These are phyloP conservation scores for Periconia sp. DNA, from an alignment of 2,329 filamentous ascomycete species.

Conservation along the genomic window DNA sequence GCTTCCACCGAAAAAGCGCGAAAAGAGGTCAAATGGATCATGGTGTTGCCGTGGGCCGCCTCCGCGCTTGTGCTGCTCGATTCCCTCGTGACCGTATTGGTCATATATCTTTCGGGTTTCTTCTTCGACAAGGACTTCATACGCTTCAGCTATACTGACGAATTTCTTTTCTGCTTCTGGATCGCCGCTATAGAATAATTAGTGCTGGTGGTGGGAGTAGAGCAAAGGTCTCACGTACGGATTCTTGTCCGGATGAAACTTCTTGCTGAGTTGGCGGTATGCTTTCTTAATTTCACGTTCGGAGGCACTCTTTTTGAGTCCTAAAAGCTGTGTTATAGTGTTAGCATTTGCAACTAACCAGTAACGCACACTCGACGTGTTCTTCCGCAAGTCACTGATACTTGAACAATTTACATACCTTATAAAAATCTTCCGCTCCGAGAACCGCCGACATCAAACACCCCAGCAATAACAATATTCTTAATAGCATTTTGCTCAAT, in stretches of 20 bases:
- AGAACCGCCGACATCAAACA: slow-evolving; percentile 48
- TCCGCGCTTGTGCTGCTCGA: slow-evolving; percentile 79
- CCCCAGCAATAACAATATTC: slow-evolving; percentile 46
- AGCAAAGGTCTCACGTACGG: slow-evolving; percentile 62
- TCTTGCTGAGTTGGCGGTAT: slow-evolving; percentile 89
- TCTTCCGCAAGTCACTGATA: background rate
- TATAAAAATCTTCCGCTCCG: slow-evolving; percentile 73
- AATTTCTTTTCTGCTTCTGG: slow-evolving; percentile 84
- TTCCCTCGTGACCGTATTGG: slow-evolving; percentile 86
- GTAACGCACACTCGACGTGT: background rate
- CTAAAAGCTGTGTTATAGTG: slow-evolving; percentile 65
- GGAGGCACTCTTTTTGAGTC: slow-evolving; percentile 74
- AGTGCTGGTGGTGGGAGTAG: background rate
- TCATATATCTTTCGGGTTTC: slow-evolving; percentile 90
- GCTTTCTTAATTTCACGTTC: slow-evolving; percentile 92
- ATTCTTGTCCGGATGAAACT: slow-evolving; percentile 97
- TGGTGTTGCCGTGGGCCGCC: slow-evolving; percentile 60
- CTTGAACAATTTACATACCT: slow-evolving; percentile 52
- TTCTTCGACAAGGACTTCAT: slow-evolving; percentile 82
- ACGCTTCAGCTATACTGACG: slow-evolving; percentile 90
- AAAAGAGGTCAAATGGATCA: slow-evolving; percentile 96
- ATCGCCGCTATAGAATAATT: slow-evolving; percentile 62
- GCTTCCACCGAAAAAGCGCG: slow-evolving; percentile 90
- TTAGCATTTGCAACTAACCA: slow-evolving; percentile 13
- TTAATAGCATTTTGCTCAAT: slow-evolving; percentile 44